Percentiles rank a stretch among this genome's conserved stretches.
phyloP scores from a whole-genome alignment of 148 eudicot species.

The Amaranthus hypochondriacus region DNA sequence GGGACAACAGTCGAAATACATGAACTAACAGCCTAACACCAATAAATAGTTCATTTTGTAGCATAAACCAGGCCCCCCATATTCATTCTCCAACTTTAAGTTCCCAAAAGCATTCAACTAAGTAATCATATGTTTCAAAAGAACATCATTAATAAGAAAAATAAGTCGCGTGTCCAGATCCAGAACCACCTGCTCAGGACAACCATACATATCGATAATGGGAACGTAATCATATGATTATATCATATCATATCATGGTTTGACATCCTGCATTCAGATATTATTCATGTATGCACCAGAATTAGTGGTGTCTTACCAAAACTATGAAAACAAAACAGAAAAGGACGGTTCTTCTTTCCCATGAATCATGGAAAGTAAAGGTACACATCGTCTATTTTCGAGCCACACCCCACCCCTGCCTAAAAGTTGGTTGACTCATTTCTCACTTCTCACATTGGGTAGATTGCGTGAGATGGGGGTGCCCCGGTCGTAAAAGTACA shows the following conservation, averaged over 20 bases:
- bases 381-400: not conserved
- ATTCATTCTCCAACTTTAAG: not conserved
- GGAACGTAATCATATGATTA: not conserved
- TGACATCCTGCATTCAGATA: not conserved
- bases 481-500: not conserved
- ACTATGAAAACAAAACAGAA: not conserved
- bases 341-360: not conserved
- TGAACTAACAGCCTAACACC: not conserved
- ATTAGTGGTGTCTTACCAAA: conserved; percentile 24
- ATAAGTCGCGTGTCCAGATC: conserved; percentile 5
- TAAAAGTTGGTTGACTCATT: conserved; percentile 1
- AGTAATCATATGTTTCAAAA: not conserved
- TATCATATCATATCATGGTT: not conserved
- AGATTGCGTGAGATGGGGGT: not conserved
- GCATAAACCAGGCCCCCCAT: conserved; percentile 1
- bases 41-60: not conserved
- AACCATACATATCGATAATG: conserved; percentile 6
- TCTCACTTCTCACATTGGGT: not conserved
- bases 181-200: not conserved
- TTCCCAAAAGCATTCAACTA: not conserved
- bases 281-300: conserved; percentile 13
- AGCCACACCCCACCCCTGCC: not conserved
- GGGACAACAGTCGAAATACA: conserved; percentile 7
- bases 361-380: not conserved
- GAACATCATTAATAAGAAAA: conserved; percentile 1